Percentiles rank a stretch among this genome's conserved stretches.
These are phyloP conservation scores for Phytophthora pistaciae DNA, from an alignment of 352 stramenopile species.

Conservation along the genomic window DNA sequence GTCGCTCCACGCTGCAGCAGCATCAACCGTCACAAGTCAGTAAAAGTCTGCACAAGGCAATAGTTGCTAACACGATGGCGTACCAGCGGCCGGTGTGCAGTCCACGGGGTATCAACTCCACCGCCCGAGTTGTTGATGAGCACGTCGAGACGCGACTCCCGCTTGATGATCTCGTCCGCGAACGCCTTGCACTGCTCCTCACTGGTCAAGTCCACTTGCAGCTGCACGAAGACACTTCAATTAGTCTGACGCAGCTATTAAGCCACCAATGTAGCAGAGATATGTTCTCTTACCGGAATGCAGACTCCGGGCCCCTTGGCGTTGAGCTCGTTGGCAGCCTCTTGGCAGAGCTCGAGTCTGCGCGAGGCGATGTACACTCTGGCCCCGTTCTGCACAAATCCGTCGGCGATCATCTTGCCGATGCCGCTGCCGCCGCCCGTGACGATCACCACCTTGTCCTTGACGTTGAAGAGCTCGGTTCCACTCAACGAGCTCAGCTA, in stretches of 20 bases:
- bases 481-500: constrained; percentile 26
- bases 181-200: constrained; percentile 30
- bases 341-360: constrained; percentile 78
- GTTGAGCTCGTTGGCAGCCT: constrained; percentile 78
- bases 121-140: constrained; percentile 93
- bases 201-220: constrained; percentile 26
- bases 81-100: background rate
- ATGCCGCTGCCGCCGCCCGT: constrained; percentile 95
- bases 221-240: constrained; percentile 1
- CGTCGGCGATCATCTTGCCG: constrained; percentile 96
- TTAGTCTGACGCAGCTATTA: constrained; percentile 16
- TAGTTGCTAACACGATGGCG: background rate
- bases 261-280: too few species aligned
- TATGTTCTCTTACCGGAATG: constrained; percentile 35
- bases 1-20: constrained; percentile 84
- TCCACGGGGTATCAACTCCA: constrained; percentile 2
- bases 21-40: too few species aligned
- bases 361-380: constrained; percentile 89
- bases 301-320: constrained; percentile 67
- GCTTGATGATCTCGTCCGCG: constrained; percentile 76
- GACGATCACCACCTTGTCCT: constrained; percentile 89
- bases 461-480: constrained; percentile 46
- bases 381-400: constrained; percentile 92
- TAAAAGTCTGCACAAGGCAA: too few species aligned
- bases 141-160: constrained; percentile 82